Base-by-base conservation (phyloP, 2,329 filamentous ascomycete genomes). In the Aspergillus chevalieri region DNA sequence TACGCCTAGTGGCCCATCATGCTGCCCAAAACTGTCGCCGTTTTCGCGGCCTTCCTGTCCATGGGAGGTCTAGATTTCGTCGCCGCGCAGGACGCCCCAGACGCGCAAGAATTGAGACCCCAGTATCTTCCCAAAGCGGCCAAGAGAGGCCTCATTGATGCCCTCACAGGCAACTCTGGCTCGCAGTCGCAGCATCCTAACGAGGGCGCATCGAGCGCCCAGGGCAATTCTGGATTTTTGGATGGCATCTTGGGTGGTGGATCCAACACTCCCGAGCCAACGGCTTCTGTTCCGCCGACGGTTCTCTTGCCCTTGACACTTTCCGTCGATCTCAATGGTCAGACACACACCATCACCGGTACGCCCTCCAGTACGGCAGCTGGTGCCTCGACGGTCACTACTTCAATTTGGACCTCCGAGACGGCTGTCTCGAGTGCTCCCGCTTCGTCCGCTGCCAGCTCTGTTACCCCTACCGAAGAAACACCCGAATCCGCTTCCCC, bases 41-140 rank as follows among this genome's bases (percentile, higher is more conserved):
- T 65, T 19, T 52, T 71, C 39, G 60, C 63, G 47, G 65, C 63
- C 43, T 60, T 69, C 22, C 49, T 65, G 49, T 65, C 65, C 44
- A 51, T 68, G 14, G 67, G 66, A 45, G 60, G 64, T 44, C 47
- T 66, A 33, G 53, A 68, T 47, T 57, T 68, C 43, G 65, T 64
- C 49, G 56, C 61, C 45, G 68, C 68, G 30, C 55, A 63, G 44
- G 60, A 62, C 33, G 52, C 54, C 6, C 47, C 57, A 14, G 51
- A 56, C 46, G 57, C 57, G 9, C 57, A 60, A 46, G 58, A 60
- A 15, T 56, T 66, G 43, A 65, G 21, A 6, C 26, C 26, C 26
- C 8, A 10, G 24, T 4, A 26, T 8, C 24, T 47, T 60, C 65
- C 9, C 63, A 60, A 28, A 17, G 61, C 65, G n/a, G 50, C 69